These are phyloP conservation scores for Scheffersomyces coipomensis DNA, from an alignment of 805 yeast genomes.

Conservation along the genomic window DNA sequence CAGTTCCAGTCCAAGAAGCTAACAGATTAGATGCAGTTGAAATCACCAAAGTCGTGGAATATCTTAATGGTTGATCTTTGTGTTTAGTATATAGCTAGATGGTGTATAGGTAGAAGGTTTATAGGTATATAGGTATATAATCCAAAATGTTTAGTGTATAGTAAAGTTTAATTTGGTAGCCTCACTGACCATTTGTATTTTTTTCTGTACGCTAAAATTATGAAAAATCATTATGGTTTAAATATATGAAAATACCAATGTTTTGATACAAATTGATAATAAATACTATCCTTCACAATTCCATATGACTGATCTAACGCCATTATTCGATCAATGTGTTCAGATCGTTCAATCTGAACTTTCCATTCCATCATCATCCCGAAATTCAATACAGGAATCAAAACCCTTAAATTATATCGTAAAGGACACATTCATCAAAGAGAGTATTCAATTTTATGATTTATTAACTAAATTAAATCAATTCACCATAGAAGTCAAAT, in stretches of 20 bases:
- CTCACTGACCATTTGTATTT: too few relatives aligned
- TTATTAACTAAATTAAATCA: slow-evolving; percentile 27
- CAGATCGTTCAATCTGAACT: slow-evolving; percentile 39
- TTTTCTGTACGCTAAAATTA: too few relatives aligned
- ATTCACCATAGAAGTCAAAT: slow-evolving; percentile 27
- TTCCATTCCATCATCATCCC: background rate
- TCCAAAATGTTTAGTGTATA: too few relatives aligned
- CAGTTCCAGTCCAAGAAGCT: slow-evolving; percentile 16
- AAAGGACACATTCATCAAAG: slow-evolving; percentile 41
- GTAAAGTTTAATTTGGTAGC: too few relatives aligned
- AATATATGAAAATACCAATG: too few relatives aligned
- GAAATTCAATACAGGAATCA: background rate
- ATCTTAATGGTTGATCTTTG: slow-evolving; percentile 20
- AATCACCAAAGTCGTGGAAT: slow-evolving; percentile 28
- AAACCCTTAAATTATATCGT: slow-evolving; percentile 11
- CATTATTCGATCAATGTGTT: slow-evolving; percentile 47
- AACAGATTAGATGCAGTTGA: slow-evolving; percentile 26
- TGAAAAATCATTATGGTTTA: too few relatives aligned
- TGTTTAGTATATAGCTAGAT: too few relatives aligned
- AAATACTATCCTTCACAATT: too few relatives aligned
- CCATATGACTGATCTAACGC: slow-evolving; percentile 53
- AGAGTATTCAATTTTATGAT: slow-evolving; percentile 33
- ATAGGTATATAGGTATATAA: too few relatives aligned
- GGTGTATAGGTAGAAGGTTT: too few relatives aligned
- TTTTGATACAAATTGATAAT: too few relatives aligned